phyloP scores from a whole-genome alignment of 2,329 filamentous ascomycete species.

The Boeremia lycopersici region DNA sequence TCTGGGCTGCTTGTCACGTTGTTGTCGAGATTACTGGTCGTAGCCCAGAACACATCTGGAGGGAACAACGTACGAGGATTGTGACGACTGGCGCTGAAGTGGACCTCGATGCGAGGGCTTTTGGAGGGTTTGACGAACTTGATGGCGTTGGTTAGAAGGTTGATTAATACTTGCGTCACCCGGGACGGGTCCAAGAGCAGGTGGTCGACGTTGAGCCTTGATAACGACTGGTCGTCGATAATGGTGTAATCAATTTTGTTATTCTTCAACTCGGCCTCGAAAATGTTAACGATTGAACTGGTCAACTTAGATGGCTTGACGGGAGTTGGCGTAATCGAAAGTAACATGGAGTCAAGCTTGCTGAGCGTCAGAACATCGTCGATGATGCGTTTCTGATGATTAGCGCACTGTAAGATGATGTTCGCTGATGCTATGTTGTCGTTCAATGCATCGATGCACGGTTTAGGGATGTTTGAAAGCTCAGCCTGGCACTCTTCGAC shows the following conservation, averaged over 20 bases:
- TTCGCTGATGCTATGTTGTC: conserved; percentile 46
- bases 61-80: conserved; percentile 37
- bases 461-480: conserved; percentile 28
- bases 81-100: conserved; percentile 40
- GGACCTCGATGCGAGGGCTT: conserved; percentile 46
- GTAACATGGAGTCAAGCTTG: conserved; percentile 53
- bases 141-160: conserved; percentile 66
- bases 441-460: conserved; percentile 34
- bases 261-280: conserved; percentile 47
- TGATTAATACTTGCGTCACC: conserved; percentile 75
- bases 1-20: conserved; percentile 37
- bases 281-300: conserved; percentile 46
- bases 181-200: conserved; percentile 52
- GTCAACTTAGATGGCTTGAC: conserved; percentile 47
- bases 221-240: conserved; percentile 46
- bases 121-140: conserved; percentile 50
- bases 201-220: conserved; percentile 45
- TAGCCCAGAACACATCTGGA: conserved; percentile 39
- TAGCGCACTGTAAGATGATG: conserved; percentile 54
- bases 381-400: conserved; percentile 56
- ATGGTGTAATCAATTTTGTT: conserved; percentile 39
- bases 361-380: conserved; percentile 55
- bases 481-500: conserved; percentile 39
- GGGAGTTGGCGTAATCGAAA: conserved; percentile 51
- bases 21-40: conserved; percentile 26